Conservation (phyloP, 164 flowering plant genomes). For the Chloranthus sessilifolius region DNA sequence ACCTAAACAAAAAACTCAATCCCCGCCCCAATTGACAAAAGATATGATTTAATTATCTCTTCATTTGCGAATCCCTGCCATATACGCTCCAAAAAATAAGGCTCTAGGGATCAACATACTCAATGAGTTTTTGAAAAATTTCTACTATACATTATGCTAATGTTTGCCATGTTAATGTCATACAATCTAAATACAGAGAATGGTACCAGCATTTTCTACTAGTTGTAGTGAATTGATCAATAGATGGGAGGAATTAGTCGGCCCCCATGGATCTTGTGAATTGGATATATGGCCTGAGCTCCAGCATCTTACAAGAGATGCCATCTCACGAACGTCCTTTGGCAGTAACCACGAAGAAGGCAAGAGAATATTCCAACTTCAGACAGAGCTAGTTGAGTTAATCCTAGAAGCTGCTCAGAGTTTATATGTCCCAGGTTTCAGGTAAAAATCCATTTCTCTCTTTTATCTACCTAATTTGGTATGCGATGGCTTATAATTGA, state of each 20-base stretch:
- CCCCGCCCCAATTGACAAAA: no score
- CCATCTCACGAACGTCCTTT: constrained; percentile 17
- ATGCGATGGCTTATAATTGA: no score
- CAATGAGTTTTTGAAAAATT: no score
- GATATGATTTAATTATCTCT: no score
- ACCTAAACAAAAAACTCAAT: no score
- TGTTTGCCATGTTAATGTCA: no score
- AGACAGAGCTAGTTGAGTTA: constrained; percentile 19
- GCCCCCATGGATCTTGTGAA: constrained; percentile 10
- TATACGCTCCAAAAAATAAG: no score
- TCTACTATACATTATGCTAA: no score
- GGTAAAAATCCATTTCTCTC: constrained; percentile 20
- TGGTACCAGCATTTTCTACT: constrained; percentile 20
- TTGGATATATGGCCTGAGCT: constrained; percentile 19
- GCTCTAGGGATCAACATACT: no score
- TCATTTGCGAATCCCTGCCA: no score
- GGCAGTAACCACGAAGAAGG: constrained; percentile 24
- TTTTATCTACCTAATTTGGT: neutral
- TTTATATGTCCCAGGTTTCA: constrained; percentile 28
- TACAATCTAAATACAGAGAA: constrained; percentile 13
- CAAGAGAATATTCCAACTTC: constrained; percentile 18
- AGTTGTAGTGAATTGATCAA: constrained; percentile 13
- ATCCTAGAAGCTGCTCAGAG: constrained; percentile 1
- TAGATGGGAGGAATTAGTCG: constrained; percentile 17
- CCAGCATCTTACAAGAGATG: constrained; percentile 13